Base-by-base conservation (phyloP, 78 protist species). In the Trichosphaerium sp. region DNA sequence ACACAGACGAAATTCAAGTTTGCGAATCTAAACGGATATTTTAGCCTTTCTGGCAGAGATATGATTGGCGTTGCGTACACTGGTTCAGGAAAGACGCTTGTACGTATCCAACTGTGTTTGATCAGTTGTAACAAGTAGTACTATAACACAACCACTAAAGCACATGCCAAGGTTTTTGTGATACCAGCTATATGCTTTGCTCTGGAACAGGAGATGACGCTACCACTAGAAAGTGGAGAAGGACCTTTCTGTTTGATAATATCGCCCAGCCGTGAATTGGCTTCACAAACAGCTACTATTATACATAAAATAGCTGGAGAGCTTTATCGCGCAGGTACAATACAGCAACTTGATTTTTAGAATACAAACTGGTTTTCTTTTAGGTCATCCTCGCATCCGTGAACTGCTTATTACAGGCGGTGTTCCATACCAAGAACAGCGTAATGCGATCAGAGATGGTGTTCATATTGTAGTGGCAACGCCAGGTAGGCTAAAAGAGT, bases 21-120 rank as follows among this genome's bases (percentile, higher is more conserved):
- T 0, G 40, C 14, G 49, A 41, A 32, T 10, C 11, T 10, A 32
- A 10, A 32, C 44, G 23, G n/a, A n/a, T n/a, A n/a, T 21, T 37
- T 2, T 55, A 58, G 43, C 37, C 65, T 89, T 32, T 28, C 83
- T 1, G 98, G 97, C 10, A 73, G 97, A 4, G 99, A 93, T 62
- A 80, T 92, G 91, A 93, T 95, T 52, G 99, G 99, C 47, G 89
- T 96, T 12, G 97, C 99, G 0, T 92, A 77, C 84, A 96, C 99
- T 0, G 97, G 97, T 12, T 71, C 86, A n/a, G 99, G 99, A 32
- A 93, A 93, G 80, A 95, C 99, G 28, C 75, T 96, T 56, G n/a
- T n/a, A n/a, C n/a, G n/a, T n/a, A n/a, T n/a, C n/a, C n/a, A n/a
- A n/a, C n/a, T n/a, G n/a, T n/a, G 32, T n/a, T n/a, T n/a, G n/a